Percentiles rank a stretch among this genome's conserved stretches.
phyloP scores from a whole-genome alignment of 1,139 yeast genomes.

The Insectozyma bohioensis region DNA sequence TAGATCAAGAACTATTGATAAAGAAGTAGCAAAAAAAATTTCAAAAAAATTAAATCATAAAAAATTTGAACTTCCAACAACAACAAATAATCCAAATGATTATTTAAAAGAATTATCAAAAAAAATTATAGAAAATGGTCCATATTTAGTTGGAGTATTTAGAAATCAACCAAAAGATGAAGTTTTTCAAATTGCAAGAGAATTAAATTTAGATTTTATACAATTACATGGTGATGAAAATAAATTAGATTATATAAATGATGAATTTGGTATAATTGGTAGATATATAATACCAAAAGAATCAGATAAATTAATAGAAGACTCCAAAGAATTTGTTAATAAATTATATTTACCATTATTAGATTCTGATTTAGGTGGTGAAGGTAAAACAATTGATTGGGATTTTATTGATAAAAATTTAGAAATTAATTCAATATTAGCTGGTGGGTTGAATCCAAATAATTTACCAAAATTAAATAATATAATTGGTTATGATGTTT shows the following conservation, averaged over 20 bases:
- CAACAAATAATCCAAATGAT: conserved; percentile 21
- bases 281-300: conserved; percentile 68
- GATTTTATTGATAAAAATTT: conserved; percentile 27
- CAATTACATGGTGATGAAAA: conserved; percentile 91
- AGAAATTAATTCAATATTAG: conserved; percentile 58
- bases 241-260: conserved; percentile 47
- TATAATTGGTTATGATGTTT: conserved; percentile 90
- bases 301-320: conserved; percentile 19
- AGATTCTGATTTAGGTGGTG: conserved; percentile 92
- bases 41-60: conserved; percentile 31
- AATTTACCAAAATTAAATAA: conserved; percentile 52
- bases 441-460: conserved; percentile 84
- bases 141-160: conserved; percentile 86
- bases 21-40: conserved; percentile 54
- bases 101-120: conserved; percentile 34
- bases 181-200: conserved; percentile 47
- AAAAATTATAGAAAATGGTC: conserved; percentile 52
- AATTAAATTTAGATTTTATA: conserved; percentile 66
- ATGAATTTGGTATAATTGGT: conserved; percentile 62
- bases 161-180: conserved; percentile 74
- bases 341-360: conserved; percentile 59
- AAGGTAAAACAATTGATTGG: conserved; percentile 83
- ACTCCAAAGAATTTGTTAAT: conserved; percentile 18
- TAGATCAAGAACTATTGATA: conserved; percentile 67
- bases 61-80: conserved; percentile 10